These are phyloP conservation scores for Verbascum thapsus DNA, from an alignment of 257 asterid species.

Conservation along the genomic window DNA sequence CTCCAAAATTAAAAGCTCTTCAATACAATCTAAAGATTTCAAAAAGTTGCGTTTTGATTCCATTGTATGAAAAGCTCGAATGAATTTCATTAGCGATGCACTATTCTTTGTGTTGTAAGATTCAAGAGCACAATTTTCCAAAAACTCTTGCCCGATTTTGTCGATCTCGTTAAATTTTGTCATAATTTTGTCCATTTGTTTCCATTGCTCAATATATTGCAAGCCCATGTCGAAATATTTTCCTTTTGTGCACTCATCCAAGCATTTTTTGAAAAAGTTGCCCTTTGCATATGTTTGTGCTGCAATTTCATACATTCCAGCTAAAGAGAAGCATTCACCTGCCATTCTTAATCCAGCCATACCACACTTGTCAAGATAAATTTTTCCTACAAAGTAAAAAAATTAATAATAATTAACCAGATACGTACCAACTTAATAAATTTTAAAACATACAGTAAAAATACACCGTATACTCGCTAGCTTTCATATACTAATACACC, in stretches of 20 bases:
- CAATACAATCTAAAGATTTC: slow-evolving; percentile 44
- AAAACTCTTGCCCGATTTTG: slow-evolving; percentile 44
- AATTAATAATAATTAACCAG: background rate
- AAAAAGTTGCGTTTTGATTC: slow-evolving; percentile 49
- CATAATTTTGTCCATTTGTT: too few species aligned
- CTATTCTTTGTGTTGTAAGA: slow-evolving; percentile 37
- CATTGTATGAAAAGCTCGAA: slow-evolving; percentile 47
- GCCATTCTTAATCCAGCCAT: slow-evolving; percentile 44
- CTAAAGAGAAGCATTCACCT: slow-evolving; percentile 62
- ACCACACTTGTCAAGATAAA: slow-evolving; percentile 57
- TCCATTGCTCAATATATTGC: slow-evolving; percentile 57
- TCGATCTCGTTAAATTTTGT: slow-evolving; percentile 29
- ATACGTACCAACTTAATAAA: too few species aligned
- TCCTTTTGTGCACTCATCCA: slow-evolving; percentile 51
- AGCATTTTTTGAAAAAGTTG: slow-evolving; percentile 46
- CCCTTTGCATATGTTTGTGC: slow-evolving; percentile 53
- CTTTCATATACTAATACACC: too few species aligned
- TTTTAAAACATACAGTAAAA: too few species aligned
- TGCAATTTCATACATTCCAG: slow-evolving; percentile 45
- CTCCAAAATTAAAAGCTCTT: slow-evolving; percentile 52
- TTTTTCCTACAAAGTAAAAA: slow-evolving; percentile 44
- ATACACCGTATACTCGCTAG: too few species aligned
- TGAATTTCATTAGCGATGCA: slow-evolving; percentile 46
- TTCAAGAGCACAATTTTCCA: slow-evolving; percentile 46
- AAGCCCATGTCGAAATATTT: slow-evolving; percentile 46